Evolutionary conservation across 73 alveolate genomes (phyloP).

Genomic region (Tetrahymena elliotti): DNA sequence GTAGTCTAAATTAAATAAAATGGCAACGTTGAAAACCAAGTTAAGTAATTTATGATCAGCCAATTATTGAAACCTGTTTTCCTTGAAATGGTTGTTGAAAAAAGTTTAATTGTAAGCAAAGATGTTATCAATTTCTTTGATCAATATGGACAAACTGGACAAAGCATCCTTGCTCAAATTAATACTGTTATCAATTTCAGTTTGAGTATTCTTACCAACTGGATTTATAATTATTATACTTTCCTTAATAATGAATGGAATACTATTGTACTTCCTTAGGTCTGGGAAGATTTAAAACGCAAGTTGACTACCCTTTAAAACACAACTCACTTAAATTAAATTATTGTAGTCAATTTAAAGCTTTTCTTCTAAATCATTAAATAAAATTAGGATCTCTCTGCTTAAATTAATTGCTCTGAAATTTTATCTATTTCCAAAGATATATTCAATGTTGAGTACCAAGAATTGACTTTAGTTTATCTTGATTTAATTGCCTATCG

Average conservation of each 20-base stretch:
- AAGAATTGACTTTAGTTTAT: background rate
- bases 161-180: background rate
- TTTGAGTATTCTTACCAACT: background rate
- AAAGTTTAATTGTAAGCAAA: background rate
- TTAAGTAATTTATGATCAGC: background rate
- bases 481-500: background rate
- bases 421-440: background rate
- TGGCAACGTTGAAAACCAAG: background rate
- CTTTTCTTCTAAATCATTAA: background rate
- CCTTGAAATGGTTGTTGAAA: background rate
- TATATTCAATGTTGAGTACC: background rate
- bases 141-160: background rate
- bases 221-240: background rate
- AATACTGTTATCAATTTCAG: background rate
- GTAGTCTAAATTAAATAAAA: background rate
- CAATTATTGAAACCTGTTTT: background rate
- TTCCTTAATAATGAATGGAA: background rate
- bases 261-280: background rate
- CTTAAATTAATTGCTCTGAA: background rate
- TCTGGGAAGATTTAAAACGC: background rate
- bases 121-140: background rate
- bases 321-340: background rate
- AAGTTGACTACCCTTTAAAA: background rate
- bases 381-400: background rate
- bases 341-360: background rate